phyloP scores from a whole-genome alignment of 352 stramenopile genomes.

The Saprolegnia diclina region DNA sequence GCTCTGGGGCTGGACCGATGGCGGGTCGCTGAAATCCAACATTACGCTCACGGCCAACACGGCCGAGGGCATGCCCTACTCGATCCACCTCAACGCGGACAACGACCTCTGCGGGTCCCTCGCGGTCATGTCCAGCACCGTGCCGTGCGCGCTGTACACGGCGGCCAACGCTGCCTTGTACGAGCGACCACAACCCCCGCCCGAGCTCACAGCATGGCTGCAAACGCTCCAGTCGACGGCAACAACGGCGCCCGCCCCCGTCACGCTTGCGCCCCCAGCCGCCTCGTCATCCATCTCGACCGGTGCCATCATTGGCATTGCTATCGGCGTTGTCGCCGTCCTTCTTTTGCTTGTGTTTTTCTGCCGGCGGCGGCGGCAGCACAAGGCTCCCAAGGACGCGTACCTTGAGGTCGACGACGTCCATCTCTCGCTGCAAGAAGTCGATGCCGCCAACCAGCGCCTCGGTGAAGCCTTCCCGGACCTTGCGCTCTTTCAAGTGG shows the following conservation, averaged over 20 bases:
- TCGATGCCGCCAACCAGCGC: neutral
- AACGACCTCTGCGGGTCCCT: neutral
- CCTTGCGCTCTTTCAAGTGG: slow-evolving; percentile 17
- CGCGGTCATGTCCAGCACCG: slow-evolving; percentile 3
- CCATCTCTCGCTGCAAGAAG: neutral
- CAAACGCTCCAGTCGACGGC: neutral
- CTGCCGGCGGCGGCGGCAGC: neutral
- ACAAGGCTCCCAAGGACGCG: neutral
- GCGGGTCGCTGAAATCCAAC: neutral
- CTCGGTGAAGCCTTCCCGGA: slow-evolving; percentile 2
- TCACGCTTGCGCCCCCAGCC: neutral
- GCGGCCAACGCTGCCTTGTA: neutral
- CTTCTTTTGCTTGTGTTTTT: neutral
- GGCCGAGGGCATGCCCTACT: neutral
- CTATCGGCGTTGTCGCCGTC: neutral
- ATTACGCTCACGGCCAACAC: slow-evolving; percentile 3
- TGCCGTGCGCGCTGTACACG: neutral
- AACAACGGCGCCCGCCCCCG: neutral
- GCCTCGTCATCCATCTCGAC: neutral
- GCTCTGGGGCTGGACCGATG: neutral
- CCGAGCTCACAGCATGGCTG: neutral
- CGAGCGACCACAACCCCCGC: neutral
- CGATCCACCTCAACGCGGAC: slow-evolving; percentile 7
- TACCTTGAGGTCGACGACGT: neutral
- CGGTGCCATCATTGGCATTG: slow-evolving; percentile 1